Conservation (phyloP, 2,329 filamentous ascomycete genomes). For the Fusarium compactum region DNA sequence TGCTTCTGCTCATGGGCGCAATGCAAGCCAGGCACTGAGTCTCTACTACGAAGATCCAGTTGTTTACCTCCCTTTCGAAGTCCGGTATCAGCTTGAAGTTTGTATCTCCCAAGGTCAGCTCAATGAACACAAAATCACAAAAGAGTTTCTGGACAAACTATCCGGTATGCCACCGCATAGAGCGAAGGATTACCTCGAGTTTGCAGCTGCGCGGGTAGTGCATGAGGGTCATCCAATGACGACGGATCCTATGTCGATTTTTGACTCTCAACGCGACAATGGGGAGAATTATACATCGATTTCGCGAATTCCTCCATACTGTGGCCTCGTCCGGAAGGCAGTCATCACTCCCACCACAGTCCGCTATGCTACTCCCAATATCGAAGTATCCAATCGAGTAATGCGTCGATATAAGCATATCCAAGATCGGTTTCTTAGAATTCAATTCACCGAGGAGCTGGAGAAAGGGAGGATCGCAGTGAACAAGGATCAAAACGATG, state of each 20-base stretch:
- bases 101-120: slow-evolving; percentile 86
- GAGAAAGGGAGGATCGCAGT: slow-evolving; percentile 66
- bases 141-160: slow-evolving; percentile 75
- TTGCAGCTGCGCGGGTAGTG: slow-evolving; percentile 64
- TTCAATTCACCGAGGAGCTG: slow-evolving; percentile 90
- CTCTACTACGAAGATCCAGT: slow-evolving; percentile 26
- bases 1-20: slow-evolving; percentile 16
- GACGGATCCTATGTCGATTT: not conserved
- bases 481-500: slow-evolving; percentile 69
- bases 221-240: slow-evolving; percentile 69
- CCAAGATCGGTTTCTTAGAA: slow-evolving; percentile 84
- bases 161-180: slow-evolving; percentile 57
- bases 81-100: slow-evolving; percentile 92
- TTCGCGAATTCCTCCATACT: slow-evolving; percentile 75
- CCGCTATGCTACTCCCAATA: slow-evolving; percentile 78
- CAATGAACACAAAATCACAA: slow-evolving; percentile 78
- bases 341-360: slow-evolving; percentile 87
- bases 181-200: slow-evolving; percentile 78
- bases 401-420: slow-evolving; percentile 76
- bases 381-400: slow-evolving; percentile 91
- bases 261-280: slow-evolving; percentile 72
- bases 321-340: slow-evolving; percentile 79
- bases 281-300: slow-evolving; percentile 61
- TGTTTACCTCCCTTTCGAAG: slow-evolving; percentile 71
- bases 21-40: slow-evolving; percentile 48